A percentile compares a stretch with the other conserved stretches of the same genome.
These are phyloP conservation scores for Gamsiella multidivaricata DNA, from an alignment of 192 early-diverging fungal genomes.

Conservation along the genomic window DNA sequence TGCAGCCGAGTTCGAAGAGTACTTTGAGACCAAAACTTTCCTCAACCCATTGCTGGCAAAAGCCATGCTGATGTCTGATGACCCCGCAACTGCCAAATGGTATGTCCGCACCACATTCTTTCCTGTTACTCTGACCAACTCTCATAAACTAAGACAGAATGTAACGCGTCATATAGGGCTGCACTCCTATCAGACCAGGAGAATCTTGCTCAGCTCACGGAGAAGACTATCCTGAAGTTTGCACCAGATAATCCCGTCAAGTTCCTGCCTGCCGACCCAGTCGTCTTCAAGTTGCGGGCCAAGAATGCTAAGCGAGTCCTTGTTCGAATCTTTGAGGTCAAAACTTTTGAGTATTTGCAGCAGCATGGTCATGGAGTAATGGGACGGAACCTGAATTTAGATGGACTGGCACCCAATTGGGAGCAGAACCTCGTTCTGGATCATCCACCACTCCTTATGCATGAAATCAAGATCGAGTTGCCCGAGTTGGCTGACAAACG, in stretches of 20 bases:
- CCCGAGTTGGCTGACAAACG: slow-evolving; percentile 52
- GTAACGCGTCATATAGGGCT: too few relatives aligned
- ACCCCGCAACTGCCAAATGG: slow-evolving; percentile 36
- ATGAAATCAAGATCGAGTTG: slow-evolving; percentile 33
- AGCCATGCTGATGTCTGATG: slow-evolving; percentile 39
- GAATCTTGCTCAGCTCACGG: slow-evolving; percentile 12
- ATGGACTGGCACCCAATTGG: slow-evolving; percentile 62
- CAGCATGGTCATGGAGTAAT: slow-evolving; percentile 7
- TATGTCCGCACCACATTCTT: background rate
- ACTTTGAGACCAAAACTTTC: slow-evolving; percentile 27
- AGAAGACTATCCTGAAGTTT: slow-evolving; percentile 43
- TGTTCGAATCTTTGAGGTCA: slow-evolving; percentile 58
- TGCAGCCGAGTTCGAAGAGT: slow-evolving; percentile 27
- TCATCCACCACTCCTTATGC: slow-evolving; percentile 38
- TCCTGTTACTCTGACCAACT: background rate
- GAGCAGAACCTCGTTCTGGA: slow-evolving; percentile 44
- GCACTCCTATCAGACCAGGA: slow-evolving; percentile 15
- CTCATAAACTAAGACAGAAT: slow-evolving; percentile 1
- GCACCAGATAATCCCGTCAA: slow-evolving; percentile 8
- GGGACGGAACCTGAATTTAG: slow-evolving; percentile 44
- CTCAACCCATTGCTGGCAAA: slow-evolving; percentile 37
- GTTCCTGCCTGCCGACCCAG: slow-evolving; percentile 47
- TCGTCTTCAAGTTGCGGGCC: slow-evolving; percentile 42
- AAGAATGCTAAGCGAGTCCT: slow-evolving; percentile 57
- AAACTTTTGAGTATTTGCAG: slow-evolving; percentile 58